These are phyloP conservation scores for Aspergillus aculeatinus DNA, from an alignment of 2,329 filamentous ascomycete genomes.

Conservation along the genomic window DNA sequence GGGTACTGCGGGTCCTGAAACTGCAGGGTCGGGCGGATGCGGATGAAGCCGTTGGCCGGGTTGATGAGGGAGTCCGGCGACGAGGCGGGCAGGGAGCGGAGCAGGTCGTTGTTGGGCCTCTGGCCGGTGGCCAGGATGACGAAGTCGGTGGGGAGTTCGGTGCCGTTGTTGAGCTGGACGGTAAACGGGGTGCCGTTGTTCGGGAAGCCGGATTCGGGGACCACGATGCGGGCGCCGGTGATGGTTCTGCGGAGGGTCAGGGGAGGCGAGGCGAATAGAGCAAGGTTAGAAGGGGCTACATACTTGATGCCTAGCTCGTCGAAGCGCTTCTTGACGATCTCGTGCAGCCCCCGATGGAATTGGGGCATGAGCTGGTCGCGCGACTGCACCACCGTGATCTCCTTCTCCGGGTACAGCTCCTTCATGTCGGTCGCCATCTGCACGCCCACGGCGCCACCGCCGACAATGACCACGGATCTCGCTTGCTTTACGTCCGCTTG, in stretches of 20 bases:
- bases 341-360: slow-evolving; percentile 33
- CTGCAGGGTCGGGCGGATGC: slow-evolving; percentile 35
- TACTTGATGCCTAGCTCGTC: slow-evolving; percentile 33
- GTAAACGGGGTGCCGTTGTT: slow-evolving; percentile 25
- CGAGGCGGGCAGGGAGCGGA: slow-evolving; percentile 33
- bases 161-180: slow-evolving; percentile 33
- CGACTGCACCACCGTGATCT: slow-evolving; percentile 51
- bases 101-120: slow-evolving; percentile 46
- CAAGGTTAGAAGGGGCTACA: background rate
- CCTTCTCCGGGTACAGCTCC: slow-evolving; percentile 48
- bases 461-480: slow-evolving; percentile 39
- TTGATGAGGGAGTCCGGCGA: slow-evolving; percentile 29
- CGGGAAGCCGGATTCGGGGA: slow-evolving; percentile 30
- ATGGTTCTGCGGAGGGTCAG: slow-evolving; percentile 20
- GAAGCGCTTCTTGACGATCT: slow-evolving; percentile 32
- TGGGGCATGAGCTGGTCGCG: slow-evolving; percentile 38
- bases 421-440: slow-evolving; percentile 54
- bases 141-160: slow-evolving; percentile 37
- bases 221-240: slow-evolving; percentile 29
- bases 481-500: slow-evolving; percentile 30
- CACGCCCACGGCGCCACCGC: slow-evolving; percentile 53
- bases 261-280: background rate
- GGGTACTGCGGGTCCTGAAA: slow-evolving; percentile 31
- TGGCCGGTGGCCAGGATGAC: slow-evolving; percentile 51
- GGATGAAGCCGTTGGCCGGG: slow-evolving; percentile 35